phyloP scores from a whole-genome alignment of 176 grass and related monocot genomes.

The Aechmea fasciata region DNA sequence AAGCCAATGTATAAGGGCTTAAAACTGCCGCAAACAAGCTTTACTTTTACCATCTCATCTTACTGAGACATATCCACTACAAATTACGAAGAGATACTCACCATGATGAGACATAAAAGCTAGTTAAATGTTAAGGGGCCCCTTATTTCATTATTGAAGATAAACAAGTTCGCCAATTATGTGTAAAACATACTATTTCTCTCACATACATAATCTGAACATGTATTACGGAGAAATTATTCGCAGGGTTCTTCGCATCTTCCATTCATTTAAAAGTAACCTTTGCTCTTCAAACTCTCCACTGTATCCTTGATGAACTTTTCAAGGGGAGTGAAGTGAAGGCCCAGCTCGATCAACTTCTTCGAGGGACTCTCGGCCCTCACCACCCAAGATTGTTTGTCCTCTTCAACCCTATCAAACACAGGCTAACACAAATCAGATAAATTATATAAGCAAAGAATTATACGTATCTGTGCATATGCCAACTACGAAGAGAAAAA shows the following conservation, averaged over 20 bases:
- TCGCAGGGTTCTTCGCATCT: background rate
- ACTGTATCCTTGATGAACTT: constrained; percentile 34
- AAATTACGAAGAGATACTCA: too few relatives aligned
- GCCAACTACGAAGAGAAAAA: too few relatives aligned
- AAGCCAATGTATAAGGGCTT: too few relatives aligned
- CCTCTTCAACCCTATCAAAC: constrained; percentile 24
- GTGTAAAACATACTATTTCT: background rate
- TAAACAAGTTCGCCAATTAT: too few relatives aligned
- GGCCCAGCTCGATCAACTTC: constrained; percentile 43
- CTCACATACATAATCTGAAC: background rate
- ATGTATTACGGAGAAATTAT: background rate
- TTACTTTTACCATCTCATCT: too few relatives aligned
- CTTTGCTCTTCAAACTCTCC: constrained; percentile 41
- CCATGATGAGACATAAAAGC: too few relatives aligned
- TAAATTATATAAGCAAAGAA: too few relatives aligned
- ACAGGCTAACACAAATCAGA: background rate
- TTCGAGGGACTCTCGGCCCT: constrained; percentile 29
- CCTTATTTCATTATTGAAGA: too few relatives aligned
- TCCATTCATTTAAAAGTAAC: constrained; percentile 13
- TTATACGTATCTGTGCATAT: too few relatives aligned
- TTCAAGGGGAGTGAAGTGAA: constrained; percentile 30
- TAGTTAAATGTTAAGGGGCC: too few relatives aligned
- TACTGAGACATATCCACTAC: too few relatives aligned
- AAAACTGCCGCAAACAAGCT: too few relatives aligned
- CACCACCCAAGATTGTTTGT: constrained; percentile 43